Percentiles rank a stretch among this genome's conserved stretches.
These are phyloP conservation scores for Penicillium aurantiogriseum DNA, from an alignment of 2,329 filamentous ascomycete genomes.

Conservation along the genomic window DNA sequence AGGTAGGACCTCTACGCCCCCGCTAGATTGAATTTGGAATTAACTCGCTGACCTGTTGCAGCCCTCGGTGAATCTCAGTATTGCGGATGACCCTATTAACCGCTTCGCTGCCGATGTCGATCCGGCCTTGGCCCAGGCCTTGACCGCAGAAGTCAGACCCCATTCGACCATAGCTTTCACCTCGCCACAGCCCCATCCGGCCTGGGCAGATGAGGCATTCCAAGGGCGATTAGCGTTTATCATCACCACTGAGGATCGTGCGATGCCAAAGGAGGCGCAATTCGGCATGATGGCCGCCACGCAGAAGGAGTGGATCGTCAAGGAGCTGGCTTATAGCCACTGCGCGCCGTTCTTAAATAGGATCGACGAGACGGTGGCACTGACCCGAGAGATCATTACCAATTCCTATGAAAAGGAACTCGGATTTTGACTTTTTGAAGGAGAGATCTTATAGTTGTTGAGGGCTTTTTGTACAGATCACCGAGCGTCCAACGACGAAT, in stretches of 20 bases:
- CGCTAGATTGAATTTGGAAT: neutral
- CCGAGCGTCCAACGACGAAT: too few relatives aligned
- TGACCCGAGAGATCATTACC: neutral
- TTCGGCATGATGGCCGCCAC: neutral
- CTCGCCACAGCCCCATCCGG: slow-evolving; percentile 23
- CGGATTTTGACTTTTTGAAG: neutral
- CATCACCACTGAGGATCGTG: neutral
- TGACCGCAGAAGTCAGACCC: slow-evolving; percentile 17
- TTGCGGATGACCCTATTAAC: slow-evolving; percentile 12
- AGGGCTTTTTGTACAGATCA: neutral
- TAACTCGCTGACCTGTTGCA: neutral
- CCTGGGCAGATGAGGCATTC: slow-evolving; percentile 24
- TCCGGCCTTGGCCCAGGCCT: neutral
- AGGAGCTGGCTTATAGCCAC: neutral
- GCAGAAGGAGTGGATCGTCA: neutral
- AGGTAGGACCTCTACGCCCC: slow-evolving; percentile 11
- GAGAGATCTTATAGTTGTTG: neutral
- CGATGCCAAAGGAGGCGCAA: neutral
- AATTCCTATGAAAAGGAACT: neutral
- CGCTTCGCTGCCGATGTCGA: slow-evolving; percentile 20
- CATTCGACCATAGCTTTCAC: slow-evolving; percentile 26
- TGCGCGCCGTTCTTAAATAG: neutral
- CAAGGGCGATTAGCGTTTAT: neutral
- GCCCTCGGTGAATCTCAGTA: slow-evolving; percentile 9
- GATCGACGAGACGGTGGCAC: neutral